phyloP scores from a whole-genome alignment of 2,329 filamentous ascomycete species.

The Talaromyces funiculosus region DNA sequence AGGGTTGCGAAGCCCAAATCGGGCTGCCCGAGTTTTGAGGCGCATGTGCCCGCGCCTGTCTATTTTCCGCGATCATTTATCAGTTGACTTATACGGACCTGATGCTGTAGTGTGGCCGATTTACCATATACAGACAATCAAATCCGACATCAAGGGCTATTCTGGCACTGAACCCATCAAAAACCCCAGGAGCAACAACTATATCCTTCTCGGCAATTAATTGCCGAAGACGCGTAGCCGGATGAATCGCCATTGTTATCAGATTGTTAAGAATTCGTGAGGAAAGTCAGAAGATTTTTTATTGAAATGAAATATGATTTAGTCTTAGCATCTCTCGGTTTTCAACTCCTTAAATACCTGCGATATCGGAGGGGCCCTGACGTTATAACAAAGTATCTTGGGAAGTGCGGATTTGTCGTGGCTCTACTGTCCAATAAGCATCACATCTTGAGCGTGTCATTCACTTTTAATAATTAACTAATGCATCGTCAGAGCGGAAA shows the following conservation, averaged over 20 bases:
- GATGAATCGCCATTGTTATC: not conserved
- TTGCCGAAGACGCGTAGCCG: not conserved
- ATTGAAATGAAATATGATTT: not conserved
- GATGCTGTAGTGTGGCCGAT: not conserved
- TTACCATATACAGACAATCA: slow-evolving; percentile 50
- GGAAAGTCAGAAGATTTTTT: not conserved
- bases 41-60: not conserved
- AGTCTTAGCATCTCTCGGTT: not conserved
- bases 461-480: not conserved
- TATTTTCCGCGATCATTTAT: not conserved
- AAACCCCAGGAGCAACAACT: slow-evolving; percentile 38
- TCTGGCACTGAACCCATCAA: slow-evolving; percentile 47
- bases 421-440: not conserved
- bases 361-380: not conserved
- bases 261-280: not conserved
- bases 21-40: not conserved
- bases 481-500: not conserved
- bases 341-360: not conserved
- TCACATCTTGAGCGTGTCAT: not conserved
- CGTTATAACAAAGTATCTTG: not conserved
- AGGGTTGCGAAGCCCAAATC: not conserved
- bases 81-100: not conserved
- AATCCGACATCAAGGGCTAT: slow-evolving; percentile 47
- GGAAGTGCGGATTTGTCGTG: not conserved
- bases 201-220: not conserved